phyloP scores from a whole-genome alignment of 345 rosid genomes.

The Laguncularia racemosa region DNA sequence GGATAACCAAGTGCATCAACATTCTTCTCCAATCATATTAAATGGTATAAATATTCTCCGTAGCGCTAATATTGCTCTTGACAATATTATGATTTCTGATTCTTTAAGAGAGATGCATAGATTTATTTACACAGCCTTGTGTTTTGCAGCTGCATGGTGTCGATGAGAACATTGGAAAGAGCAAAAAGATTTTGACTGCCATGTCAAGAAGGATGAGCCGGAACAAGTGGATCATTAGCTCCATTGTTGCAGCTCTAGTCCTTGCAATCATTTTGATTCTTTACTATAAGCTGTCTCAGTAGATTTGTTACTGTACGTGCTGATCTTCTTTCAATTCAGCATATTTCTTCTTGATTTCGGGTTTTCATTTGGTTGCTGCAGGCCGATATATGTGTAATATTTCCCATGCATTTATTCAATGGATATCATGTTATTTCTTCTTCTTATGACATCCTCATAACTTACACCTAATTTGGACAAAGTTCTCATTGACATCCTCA shows the following conservation, averaged over 20 bases:
- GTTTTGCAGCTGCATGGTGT: slow-evolving; percentile 49
- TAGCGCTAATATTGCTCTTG: not conserved
- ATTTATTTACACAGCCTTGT: not conserved
- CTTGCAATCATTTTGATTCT: slow-evolving; percentile 33
- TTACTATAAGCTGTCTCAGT: slow-evolving; percentile 33
- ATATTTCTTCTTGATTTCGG: too few species aligned
- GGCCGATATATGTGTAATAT: too few species aligned
- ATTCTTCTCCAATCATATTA: too few species aligned
- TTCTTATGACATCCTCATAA: too few species aligned
- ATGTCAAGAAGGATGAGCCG: slow-evolving; percentile 51
- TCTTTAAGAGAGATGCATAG: not conserved
- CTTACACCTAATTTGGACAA: too few species aligned
- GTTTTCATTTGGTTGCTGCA: too few species aligned
- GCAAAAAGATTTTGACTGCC: slow-evolving; percentile 43
- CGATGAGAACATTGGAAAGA: slow-evolving; percentile 47
- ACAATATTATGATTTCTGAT: not conserved
- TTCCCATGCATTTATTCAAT: too few species aligned
- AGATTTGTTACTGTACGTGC: too few species aligned
- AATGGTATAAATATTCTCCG: too few species aligned
- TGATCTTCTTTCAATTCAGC: too few species aligned
- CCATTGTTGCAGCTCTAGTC: slow-evolving; percentile 25
- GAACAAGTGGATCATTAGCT: slow-evolving; percentile 47
- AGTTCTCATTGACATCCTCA: too few species aligned
- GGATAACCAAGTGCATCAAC: not conserved
- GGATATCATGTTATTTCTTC: too few species aligned